phyloP scores from a whole-genome alignment of 306 rosid genomes.

The Lithocarpus polystachyus region DNA sequence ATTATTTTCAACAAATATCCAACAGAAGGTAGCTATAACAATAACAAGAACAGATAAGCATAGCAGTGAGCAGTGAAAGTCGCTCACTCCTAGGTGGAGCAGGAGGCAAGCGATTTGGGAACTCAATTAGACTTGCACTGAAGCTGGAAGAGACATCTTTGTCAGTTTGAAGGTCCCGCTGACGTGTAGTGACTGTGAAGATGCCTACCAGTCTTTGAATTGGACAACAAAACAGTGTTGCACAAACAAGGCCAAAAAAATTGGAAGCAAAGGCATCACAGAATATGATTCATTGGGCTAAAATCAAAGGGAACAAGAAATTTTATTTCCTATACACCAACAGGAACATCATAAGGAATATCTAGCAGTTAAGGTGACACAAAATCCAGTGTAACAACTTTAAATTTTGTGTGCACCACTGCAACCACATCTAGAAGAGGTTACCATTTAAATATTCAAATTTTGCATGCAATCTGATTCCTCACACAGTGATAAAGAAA shows the following conservation, averaged over 20 bases:
- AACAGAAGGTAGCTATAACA: neutral
- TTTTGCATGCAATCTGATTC: neutral
- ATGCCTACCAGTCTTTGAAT: neutral
- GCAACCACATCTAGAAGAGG: neutral
- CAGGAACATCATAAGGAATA: neutral
- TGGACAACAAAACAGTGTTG: neutral
- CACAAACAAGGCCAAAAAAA: neutral
- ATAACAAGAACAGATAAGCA: neutral
- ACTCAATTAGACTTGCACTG: conserved; percentile 21
- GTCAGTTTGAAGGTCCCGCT: conserved; percentile 29
- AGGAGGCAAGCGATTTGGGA: conserved; percentile 20
- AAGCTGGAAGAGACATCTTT: conserved; percentile 22
- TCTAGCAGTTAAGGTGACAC: neutral
- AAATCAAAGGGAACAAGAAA: neutral
- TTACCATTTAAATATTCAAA: neutral
- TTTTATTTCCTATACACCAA: neutral
- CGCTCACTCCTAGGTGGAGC: conserved; percentile 34
- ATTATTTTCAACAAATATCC: neutral
- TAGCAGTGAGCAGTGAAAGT: neutral
- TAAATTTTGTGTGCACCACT: neutral
- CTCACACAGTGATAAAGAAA: neutral
- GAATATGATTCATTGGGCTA: neutral
- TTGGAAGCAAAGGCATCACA: neutral
- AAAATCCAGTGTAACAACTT: neutral
- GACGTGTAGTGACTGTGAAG: conserved; percentile 22